phyloP scores from a whole-genome alignment of 805 yeast species.

The Metschnikowia vanudenii region DNA sequence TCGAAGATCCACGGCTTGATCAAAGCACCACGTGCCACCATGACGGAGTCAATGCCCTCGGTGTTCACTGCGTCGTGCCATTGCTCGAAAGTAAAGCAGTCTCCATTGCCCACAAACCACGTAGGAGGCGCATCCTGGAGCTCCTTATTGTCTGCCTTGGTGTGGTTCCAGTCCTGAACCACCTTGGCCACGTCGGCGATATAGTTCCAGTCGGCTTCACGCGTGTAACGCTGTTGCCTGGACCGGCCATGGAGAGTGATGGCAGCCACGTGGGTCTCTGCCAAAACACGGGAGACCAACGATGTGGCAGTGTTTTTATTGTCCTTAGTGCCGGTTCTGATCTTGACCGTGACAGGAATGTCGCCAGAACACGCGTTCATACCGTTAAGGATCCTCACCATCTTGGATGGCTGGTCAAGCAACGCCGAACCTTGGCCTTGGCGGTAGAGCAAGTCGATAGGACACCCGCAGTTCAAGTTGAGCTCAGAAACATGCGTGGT shows the following conservation, averaged over 20 bases:
- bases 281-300: slow-evolving; percentile 66
- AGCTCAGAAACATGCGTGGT: slow-evolving; percentile 71
- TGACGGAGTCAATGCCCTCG: slow-evolving; percentile 82
- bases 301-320: slow-evolving; percentile 83
- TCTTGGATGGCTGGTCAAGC: slow-evolving; percentile 81
- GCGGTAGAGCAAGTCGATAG: slow-evolving; percentile 89
- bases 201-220: slow-evolving; percentile 91
- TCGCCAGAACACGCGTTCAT: slow-evolving; percentile 91
- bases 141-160: slow-evolving; percentile 60
- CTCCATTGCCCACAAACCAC: slow-evolving; percentile 94
- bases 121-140: slow-evolving; percentile 57
- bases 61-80: slow-evolving; percentile 72
- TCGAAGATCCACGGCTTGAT: slow-evolving; percentile 99
- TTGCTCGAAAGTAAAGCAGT: slow-evolving; percentile 80
- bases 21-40: slow-evolving; percentile 97
- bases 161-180: slow-evolving; percentile 58
- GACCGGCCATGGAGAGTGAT: slow-evolving; percentile 95
- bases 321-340: slow-evolving; percentile 89
- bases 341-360: slow-evolving; percentile 85
- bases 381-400: slow-evolving; percentile 74
- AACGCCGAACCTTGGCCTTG: slow-evolving; percentile 96
- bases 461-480: slow-evolving; percentile 95
- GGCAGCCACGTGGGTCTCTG: slow-evolving; percentile 82
- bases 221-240: slow-evolving; percentile 91
- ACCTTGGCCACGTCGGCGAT: slow-evolving; percentile 68